These are phyloP conservation scores for Ceratocystis destructans DNA, from an alignment of 2,329 filamentous ascomycete species.

Conservation along the genomic window DNA sequence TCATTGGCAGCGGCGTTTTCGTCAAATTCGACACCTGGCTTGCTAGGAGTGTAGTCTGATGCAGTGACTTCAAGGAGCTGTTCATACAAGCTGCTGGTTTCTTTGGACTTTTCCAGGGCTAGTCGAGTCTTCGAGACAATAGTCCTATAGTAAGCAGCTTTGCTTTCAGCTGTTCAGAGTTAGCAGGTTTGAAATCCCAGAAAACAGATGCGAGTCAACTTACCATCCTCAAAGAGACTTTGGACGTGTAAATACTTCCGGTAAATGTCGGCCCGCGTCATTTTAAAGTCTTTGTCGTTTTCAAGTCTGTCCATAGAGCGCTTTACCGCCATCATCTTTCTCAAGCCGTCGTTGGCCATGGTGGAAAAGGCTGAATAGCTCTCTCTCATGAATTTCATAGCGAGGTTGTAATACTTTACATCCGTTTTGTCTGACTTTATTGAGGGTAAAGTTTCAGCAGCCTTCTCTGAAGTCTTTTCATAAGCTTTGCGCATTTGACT, in stretches of 20 bases:
- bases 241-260: neutral
- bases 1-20: neutral
- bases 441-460: neutral
- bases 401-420: neutral
- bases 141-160: neutral
- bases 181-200: neutral
- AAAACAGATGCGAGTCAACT: neutral
- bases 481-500: neutral
- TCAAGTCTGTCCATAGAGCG: neutral
- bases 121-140: neutral
- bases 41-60: neutral
- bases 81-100: neutral
- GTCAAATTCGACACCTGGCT: neutral
- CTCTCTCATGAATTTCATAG: neutral
- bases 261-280: neutral
- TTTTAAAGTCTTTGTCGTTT: neutral
- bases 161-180: neutral
- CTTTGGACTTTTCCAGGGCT: neutral
- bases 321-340: neutral
- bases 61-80: neutral
- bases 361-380: neutral
- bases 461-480: neutral
- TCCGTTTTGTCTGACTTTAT: neutral
- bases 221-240: neutral
- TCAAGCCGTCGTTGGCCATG: neutral